Conservation (phyloP, 805 yeast species). For the Metschnikowia arizonensis region DNA sequence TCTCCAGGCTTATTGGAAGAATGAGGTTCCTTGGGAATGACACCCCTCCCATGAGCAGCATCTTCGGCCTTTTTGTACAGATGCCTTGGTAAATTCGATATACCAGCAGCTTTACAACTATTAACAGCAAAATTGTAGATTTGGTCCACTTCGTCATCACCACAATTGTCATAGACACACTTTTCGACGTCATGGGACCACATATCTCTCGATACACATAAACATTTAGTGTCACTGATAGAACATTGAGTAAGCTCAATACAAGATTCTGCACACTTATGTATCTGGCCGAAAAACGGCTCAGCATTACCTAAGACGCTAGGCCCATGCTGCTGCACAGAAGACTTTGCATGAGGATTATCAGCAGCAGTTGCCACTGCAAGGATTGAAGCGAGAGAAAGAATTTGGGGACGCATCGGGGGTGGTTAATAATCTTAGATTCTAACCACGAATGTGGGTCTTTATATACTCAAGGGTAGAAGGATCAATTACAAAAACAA, state of each 20-base stretch:
- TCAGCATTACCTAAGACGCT: too few relatives aligned
- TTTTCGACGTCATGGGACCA: constrained; percentile 30
- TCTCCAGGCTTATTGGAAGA: too few relatives aligned
- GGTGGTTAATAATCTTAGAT: neutral
- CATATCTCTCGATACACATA: constrained; percentile 38
- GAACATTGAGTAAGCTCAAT: too few relatives aligned
- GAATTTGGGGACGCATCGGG: constrained; percentile 6
- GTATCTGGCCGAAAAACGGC: constrained; percentile 24
- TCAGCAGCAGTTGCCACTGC: constrained; percentile 8
- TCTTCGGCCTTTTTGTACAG: too few relatives aligned
- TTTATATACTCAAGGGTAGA: neutral
- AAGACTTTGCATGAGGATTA: constrained; percentile 23
- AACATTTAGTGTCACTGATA: constrained; percentile 43
- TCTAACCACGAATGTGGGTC: neutral
- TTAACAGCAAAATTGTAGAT: constrained; percentile 29
- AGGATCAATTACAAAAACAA: neutral
- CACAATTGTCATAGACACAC: constrained; percentile 25
- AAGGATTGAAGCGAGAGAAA: constrained; percentile 10
- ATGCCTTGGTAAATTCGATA: too few relatives aligned
- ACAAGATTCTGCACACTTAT: constrained; percentile 37
- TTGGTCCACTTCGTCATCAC: constrained; percentile 26
- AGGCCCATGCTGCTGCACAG: too few relatives aligned
- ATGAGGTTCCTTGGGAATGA: too few relatives aligned
- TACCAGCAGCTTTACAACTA: constrained; percentile 32
- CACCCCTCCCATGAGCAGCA: too few relatives aligned